Percentiles rank a stretch among this genome's conserved stretches.
phyloP scores from a whole-genome alignment of 176 grass and related monocot species.

The Hordeum marinum region DNA sequence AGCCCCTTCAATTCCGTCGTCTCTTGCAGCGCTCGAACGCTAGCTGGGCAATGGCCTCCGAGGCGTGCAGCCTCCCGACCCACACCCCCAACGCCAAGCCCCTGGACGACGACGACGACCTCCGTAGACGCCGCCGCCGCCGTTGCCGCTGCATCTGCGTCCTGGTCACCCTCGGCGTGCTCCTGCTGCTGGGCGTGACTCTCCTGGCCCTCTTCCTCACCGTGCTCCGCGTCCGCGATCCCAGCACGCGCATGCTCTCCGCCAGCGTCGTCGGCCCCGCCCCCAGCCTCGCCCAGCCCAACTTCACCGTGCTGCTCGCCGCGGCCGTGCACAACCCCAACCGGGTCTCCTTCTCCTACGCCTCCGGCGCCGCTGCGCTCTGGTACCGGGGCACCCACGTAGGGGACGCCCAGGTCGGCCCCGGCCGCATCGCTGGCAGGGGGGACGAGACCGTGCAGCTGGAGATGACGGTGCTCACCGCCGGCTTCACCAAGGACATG shows the following conservation, averaged over 20 bases:
- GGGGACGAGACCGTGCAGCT: slow-evolving; percentile 32
- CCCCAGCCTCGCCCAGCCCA: slow-evolving; percentile 25
- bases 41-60: neutral
- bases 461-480: slow-evolving; percentile 41
- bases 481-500: slow-evolving; percentile 14
- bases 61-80: neutral
- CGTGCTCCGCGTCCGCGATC: slow-evolving; percentile 60
- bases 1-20: neutral
- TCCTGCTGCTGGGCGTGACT: slow-evolving; percentile 37
- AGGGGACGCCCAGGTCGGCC: slow-evolving; percentile 41
- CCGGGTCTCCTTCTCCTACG: slow-evolving; percentile 46
- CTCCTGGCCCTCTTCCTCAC: slow-evolving; percentile 57
- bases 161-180: neutral
- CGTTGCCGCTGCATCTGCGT: slow-evolving; percentile 21
- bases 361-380: slow-evolving; percentile 25
- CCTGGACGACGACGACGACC: neutral
- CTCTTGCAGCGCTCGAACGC: neutral
- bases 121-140: neutral
- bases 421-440: slow-evolving; percentile 34
- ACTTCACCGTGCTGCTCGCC: slow-evolving; percentile 58
- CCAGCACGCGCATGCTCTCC: slow-evolving; percentile 42
- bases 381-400: slow-evolving; percentile 44
- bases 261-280: slow-evolving; percentile 28
- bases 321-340: slow-evolving; percentile 72
- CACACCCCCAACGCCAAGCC: neutral